Evolutionary conservation across 1,139 yeast species (phyloP).

Genomic region (Hemisphaericaspora xylofermentans): DNA sequence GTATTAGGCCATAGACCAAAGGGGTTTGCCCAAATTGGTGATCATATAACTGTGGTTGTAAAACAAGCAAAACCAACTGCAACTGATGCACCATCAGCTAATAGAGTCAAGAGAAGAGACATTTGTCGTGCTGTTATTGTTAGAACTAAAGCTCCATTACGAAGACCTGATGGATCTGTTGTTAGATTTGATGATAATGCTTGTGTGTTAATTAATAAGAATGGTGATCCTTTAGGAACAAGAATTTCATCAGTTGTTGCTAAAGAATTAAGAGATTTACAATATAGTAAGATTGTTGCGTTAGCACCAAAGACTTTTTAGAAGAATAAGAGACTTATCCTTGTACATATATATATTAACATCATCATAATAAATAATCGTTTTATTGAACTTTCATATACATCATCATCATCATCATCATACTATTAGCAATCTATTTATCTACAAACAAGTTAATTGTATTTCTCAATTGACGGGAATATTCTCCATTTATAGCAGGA

Average conservation of each 20-base stretch:
- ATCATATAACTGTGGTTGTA: slow-evolving; percentile 90
- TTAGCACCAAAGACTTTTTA: slow-evolving; percentile 86
- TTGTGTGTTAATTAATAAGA: slow-evolving; percentile 88
- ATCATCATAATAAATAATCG: too few relatives aligned
- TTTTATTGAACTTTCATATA: too few relatives aligned
- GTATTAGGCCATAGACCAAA: slow-evolving; percentile 87
- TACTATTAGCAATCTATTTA: too few relatives aligned
- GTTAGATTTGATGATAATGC: slow-evolving; percentile 95
- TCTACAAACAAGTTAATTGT: slow-evolving; percentile 6
- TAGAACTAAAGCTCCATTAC: slow-evolving; percentile 83
- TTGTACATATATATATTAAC: slow-evolving; percentile 4
- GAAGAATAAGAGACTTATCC: slow-evolving; percentile 5
- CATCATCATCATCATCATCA: too few relatives aligned
- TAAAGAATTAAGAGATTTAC: slow-evolving; percentile 81
- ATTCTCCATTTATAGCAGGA: slow-evolving; percentile 4
- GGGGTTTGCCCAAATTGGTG: slow-evolving; percentile 83
- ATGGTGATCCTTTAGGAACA: slow-evolving; percentile 92
- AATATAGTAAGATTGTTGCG: slow-evolving; percentile 82
- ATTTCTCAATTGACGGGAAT: slow-evolving; percentile 6
- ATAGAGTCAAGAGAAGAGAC: slow-evolving; percentile 91
- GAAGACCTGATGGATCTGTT: slow-evolving; percentile 84
- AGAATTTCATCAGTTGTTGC: slow-evolving; percentile 92
- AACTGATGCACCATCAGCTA: slow-evolving; percentile 61
- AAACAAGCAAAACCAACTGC: slow-evolving; percentile 82
- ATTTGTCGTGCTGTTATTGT: slow-evolving; percentile 95